These are phyloP conservation scores for Catharanthus roseus DNA, from an alignment of 257 asterid species.

Conservation along the genomic window DNA sequence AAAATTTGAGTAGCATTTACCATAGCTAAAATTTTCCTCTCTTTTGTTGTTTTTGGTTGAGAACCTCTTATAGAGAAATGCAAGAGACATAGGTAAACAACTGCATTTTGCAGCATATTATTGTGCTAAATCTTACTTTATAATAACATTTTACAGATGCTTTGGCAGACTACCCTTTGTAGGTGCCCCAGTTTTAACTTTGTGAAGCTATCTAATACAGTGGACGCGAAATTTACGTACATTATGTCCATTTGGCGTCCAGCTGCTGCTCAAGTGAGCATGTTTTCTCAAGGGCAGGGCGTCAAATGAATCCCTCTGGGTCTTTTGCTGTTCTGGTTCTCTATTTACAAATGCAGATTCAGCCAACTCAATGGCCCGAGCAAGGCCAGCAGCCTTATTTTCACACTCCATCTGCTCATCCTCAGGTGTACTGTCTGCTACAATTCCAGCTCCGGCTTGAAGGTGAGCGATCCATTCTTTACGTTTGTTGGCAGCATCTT, in stretches of 20 bases:
- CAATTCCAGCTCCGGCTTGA: conserved; percentile 90
- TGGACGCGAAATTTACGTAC: not conserved
- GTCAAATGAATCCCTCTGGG: conserved; percentile 1
- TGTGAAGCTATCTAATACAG: not conserved
- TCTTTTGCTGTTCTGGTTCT: conserved; percentile 4
- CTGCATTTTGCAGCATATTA: not conserved
- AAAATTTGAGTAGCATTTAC: too few relatives aligned
- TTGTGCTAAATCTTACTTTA: not conserved
- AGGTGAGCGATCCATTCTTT: conserved; percentile 86
- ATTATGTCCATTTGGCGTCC: not conserved
- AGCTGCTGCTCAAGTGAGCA: not conserved
- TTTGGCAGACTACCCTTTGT: not conserved
- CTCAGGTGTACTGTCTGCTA: conserved; percentile 69
- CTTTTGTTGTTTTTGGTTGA: not conserved
- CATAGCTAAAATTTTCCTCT: not conserved
- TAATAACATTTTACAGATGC: not conserved
- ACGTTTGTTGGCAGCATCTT: conserved; percentile 32
- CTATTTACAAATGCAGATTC: conserved; percentile 57
- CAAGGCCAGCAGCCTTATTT: conserved; percentile 65
- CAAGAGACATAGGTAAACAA: not conserved
- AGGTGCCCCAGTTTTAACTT: not conserved
- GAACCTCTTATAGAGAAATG: not conserved
- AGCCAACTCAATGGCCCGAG: conserved; percentile 78
- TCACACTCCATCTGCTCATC: conserved; percentile 83
- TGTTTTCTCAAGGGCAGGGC: conserved; percentile 7